Percentiles rank a stretch among this genome's conserved stretches.
Conservation (phyloP, 495 filamentous ascomycete genomes). For the Aspergillus wentii region DNA sequence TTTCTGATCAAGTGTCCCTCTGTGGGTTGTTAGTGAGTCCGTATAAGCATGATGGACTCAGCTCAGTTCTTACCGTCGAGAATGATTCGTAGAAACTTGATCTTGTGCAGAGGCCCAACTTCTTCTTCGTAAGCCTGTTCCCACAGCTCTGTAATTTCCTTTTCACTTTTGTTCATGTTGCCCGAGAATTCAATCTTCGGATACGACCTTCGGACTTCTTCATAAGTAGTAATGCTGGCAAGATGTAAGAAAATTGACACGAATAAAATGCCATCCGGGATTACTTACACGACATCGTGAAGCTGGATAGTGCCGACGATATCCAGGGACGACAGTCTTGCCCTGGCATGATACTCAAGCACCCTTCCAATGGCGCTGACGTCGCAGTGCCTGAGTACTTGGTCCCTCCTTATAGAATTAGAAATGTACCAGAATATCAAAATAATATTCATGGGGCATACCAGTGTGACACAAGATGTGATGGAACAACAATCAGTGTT, state of each 20-base stretch:
- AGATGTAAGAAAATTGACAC: not conserved
- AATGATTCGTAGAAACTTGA: constrained; percentile 50
- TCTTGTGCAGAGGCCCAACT: constrained; percentile 40
- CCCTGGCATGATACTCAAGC: constrained; percentile 8
- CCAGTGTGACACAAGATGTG: constrained; percentile 41
- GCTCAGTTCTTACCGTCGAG: constrained; percentile 45
- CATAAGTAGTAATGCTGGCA: constrained; percentile 45
- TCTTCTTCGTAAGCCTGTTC: constrained; percentile 22
- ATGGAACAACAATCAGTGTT: constrained; percentile 49
- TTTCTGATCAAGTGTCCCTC: constrained; percentile 62
- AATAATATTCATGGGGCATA: constrained; percentile 1
- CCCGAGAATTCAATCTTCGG: too few relatives aligned
- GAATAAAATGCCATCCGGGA: too few relatives aligned
- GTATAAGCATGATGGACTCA: not conserved
- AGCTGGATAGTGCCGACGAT: constrained; percentile 8
- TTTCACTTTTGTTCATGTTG: too few relatives aligned
- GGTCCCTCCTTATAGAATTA: constrained; percentile 18
- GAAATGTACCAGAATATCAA: not conserved
- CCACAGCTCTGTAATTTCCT: constrained; percentile 33
- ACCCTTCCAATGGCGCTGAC: constrained; percentile 8
- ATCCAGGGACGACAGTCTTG: constrained; percentile 7
- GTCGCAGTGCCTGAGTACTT: constrained; percentile 36
- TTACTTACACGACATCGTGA: constrained; percentile 22
- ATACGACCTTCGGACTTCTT: constrained; percentile 46
- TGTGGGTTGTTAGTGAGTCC: constrained; percentile 2